phyloP scores from a whole-genome alignment of 2,329 filamentous ascomycete genomes.

The Gyromitra esculenta region DNA sequence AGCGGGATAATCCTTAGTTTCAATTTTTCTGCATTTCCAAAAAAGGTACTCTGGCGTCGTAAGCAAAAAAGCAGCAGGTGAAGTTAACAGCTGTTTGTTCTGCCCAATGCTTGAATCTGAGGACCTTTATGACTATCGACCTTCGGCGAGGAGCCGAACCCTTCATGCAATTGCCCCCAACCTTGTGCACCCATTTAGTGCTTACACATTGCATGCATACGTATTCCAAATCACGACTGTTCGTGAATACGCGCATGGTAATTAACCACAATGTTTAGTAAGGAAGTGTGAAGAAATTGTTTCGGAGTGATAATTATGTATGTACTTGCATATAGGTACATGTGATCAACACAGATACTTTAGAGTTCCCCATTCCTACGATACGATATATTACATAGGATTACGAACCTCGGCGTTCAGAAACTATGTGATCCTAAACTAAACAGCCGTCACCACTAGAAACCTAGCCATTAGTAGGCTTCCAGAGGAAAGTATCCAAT shows the following conservation, averaged over 20 bases:
- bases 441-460: neutral
- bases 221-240: conserved; percentile 32
- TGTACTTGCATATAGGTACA: neutral
- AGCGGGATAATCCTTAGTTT: conserved; percentile 1
- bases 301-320: conserved; percentile 1
- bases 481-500: conserved; percentile 1
- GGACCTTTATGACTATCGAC: conserved; percentile 2
- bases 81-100: conserved; percentile 6
- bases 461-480: neutral
- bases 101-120: conserved; percentile 3
- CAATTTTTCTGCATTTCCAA: neutral
- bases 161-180: conserved; percentile 13
- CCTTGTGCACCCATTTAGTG: conserved; percentile 18
- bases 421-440: conserved; percentile 11
- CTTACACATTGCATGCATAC: conserved; percentile 43
- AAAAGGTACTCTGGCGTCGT: neutral
- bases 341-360: conserved; percentile 4
- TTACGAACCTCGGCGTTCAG: conserved; percentile 11
- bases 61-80: conserved; percentile 29
- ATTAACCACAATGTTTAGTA: conserved; percentile 27
- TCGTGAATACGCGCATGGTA: neutral
- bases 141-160: neutral
- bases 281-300: neutral
- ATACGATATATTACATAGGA: conserved; percentile 9
- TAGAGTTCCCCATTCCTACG: neutral